Base-by-base conservation (phyloP, 139 green algal genomes). In the Spirogloea muscicola region DNA sequence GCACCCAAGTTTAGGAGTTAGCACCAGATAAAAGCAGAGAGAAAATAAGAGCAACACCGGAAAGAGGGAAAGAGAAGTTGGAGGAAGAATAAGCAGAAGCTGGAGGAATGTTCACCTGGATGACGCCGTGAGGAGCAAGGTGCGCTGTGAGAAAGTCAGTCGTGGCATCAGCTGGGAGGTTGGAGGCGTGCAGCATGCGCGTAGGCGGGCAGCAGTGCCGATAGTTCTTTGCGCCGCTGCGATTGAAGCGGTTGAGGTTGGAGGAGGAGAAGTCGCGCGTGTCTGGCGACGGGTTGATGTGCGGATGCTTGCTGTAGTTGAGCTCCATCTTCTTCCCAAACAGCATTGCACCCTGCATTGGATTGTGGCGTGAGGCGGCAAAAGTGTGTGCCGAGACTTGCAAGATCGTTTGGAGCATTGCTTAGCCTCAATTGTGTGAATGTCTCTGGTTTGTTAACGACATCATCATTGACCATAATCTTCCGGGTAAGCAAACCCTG, bases 301-400 rank as follows among this genome's bases (percentile, higher is more conserved):
- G 52, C 13, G 75, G 46, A 43, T 82, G 74, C 75, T 82, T 82
- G 27, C 49, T 74, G 44, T 65, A 82, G 34, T 82, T 82, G 13
- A 82, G 55, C n/a, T 79, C 66, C 49, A 82, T 25, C 38, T 25
- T 49, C 75, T 79, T 79, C 1, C 75, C 75, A 42, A 82, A 70
- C 18, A 82, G 29, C 25, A 40, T 64, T 9, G 34, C 36, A 37
- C 75, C 75, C 68, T 82, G 75, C 66, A 3, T n/a, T n/a, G n/a
- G n/a, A n/a, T n/a, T n/a, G n/a, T n/a, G 6, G n/a, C n/a, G n/a
- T n/a, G n/a, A n/a, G n/a, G 21, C 27, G n/a, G n/a, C n/a, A n/a
- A n/a, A n/a, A n/a, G n/a, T n/a, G n/a, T n/a, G n/a, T n/a, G n/a
- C n/a, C n/a, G n/a, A n/a, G n/a, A n/a, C n/a, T n/a, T n/a, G n/a